A percentile compares a stretch with the other conserved stretches of the same genome.
Conservation (phyloP, 371 early-diverging fungal species). For the Choanephora cucurbitarum region DNA sequence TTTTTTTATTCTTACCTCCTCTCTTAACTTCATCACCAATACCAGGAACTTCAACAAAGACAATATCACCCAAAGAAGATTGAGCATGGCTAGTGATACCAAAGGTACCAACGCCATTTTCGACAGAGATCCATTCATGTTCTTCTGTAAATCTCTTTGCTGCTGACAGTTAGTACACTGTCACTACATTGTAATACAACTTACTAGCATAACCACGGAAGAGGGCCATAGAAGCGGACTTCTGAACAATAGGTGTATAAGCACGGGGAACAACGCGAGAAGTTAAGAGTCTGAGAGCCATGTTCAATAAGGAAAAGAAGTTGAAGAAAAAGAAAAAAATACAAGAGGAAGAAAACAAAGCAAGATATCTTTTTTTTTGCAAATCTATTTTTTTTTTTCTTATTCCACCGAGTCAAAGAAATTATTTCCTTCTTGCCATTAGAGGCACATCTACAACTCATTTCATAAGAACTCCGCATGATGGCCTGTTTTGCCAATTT, state of each 20-base stretch:
- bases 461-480: slow-evolving; percentile 9
- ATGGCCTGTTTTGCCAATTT: too few relatives aligned
- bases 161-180: slow-evolving; percentile 12
- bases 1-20: slow-evolving; percentile 52
- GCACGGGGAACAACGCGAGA: slow-evolving; percentile 44
- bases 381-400: slow-evolving; percentile 32
- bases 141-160: slow-evolving; percentile 80
- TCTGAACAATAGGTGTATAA: slow-evolving; percentile 41
- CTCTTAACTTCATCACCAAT: slow-evolving; percentile 61
- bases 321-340: slow-evolving; percentile 17
- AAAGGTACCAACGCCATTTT: slow-evolving; percentile 79
- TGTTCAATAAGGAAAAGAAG: slow-evolving; percentile 19
- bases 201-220: slow-evolving; percentile 53
- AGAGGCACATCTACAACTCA: slow-evolving; percentile 11
- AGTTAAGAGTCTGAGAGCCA: slow-evolving; percentile 51
- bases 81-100: slow-evolving; percentile 95
- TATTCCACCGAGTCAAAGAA: slow-evolving; percentile 46
- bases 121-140: slow-evolving; percentile 91
- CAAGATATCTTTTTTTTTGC: slow-evolving; percentile 16
- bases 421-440: slow-evolving; percentile 21
- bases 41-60: slow-evolving; percentile 83
- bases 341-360: slow-evolving; percentile 16
- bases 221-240: slow-evolving; percentile 37
- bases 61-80: slow-evolving; percentile 92
- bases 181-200: slow-evolving; percentile 5